Conservation (phyloP, 768 basidiomycete species). For the Amanita brunnescens region DNA sequence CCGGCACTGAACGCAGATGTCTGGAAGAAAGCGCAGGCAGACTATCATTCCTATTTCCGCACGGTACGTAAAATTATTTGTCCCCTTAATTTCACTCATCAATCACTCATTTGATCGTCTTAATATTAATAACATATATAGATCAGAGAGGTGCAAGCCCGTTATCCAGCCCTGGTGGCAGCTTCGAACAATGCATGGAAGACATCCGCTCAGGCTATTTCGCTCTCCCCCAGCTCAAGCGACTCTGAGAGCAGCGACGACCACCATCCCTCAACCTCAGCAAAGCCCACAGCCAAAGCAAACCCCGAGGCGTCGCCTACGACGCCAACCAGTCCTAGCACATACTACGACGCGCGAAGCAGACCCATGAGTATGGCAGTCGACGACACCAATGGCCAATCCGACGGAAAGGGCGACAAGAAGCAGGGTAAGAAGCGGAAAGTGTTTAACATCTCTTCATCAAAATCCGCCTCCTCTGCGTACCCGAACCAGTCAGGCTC, state of each 20-base stretch:
- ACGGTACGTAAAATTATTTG: slow-evolving; percentile 13
- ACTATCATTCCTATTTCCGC: slow-evolving; percentile 5
- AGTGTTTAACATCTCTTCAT: not conserved
- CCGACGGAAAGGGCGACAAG: not conserved
- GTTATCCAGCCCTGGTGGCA: slow-evolving; percentile 19
- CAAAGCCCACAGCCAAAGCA: not conserved
- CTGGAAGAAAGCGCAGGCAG: not conserved
- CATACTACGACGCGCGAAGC: slow-evolving; percentile 4
- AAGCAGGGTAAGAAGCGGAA: not conserved
- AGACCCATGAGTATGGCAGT: slow-evolving; percentile 1
- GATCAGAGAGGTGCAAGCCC: slow-evolving; percentile 19
- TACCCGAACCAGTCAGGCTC: not conserved
- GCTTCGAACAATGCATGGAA: slow-evolving; percentile 23
- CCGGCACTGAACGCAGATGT: slow-evolving; percentile 2
- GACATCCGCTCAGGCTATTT: not conserved
- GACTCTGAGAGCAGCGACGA: not conserved
- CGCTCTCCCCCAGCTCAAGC: not conserved
- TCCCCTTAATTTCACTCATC: not conserved
- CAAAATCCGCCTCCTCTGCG: not conserved
- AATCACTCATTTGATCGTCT: not conserved
- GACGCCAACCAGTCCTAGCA: slow-evolving; percentile 3
- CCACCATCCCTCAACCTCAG: not conserved
- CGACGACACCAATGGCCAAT: not conserved
- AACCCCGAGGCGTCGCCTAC: not conserved
- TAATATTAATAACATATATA: no score